These are phyloP conservation scores for Sisymbrium altissimum DNA, from an alignment of 345 rosid species.

Conservation along the genomic window DNA sequence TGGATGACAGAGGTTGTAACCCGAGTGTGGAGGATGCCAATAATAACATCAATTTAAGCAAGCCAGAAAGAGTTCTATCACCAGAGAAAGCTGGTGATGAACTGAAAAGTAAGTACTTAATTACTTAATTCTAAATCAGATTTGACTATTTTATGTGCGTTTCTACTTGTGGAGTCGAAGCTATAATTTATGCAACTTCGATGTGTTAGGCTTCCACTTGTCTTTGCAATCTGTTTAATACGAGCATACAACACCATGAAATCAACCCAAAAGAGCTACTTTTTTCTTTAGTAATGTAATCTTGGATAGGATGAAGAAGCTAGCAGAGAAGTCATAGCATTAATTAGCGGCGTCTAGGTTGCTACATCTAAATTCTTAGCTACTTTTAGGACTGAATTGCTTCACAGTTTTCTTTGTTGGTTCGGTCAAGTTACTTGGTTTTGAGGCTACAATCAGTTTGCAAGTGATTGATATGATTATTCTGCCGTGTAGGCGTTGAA, in stretches of 20 bases:
- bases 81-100: slow-evolving; percentile 41
- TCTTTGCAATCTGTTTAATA: slow-evolving; percentile 5
- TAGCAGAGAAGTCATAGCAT: neutral
- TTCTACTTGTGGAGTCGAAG: neutral
- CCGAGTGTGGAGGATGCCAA: slow-evolving; percentile 37
- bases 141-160: neutral
- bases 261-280: slow-evolving; percentile 2
- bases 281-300: neutral
- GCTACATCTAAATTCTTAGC: neutral
- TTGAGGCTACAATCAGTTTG: neutral
- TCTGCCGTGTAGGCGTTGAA: slow-evolving; percentile 48
- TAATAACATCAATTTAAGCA: slow-evolving; percentile 40
- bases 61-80: slow-evolving; percentile 39
- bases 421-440: neutral
- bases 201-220: neutral
- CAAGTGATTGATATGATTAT: slow-evolving; percentile 8
- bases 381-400: neutral
- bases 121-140: neutral
- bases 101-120: slow-evolving; percentile 53
- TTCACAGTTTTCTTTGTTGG: neutral
- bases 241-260: neutral
- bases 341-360: neutral
- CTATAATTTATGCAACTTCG: neutral
- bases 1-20: slow-evolving; percentile 44
- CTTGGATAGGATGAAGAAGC: neutral